phyloP scores from a whole-genome alignment of 345 rosid species.

The Psidium guajava region DNA sequence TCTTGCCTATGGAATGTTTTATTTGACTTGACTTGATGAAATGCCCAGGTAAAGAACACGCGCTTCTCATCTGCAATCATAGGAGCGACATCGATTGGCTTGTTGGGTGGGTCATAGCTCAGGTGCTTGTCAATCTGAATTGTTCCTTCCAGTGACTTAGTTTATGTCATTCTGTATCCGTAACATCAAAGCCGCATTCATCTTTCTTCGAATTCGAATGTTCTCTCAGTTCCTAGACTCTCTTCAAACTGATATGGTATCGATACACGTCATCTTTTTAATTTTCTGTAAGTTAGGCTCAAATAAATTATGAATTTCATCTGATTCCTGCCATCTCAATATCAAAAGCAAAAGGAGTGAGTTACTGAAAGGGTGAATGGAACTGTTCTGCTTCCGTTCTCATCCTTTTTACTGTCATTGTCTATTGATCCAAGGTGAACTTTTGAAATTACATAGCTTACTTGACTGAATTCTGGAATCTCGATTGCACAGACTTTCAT shows the following conservation, averaged over 20 bases:
- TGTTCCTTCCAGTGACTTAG: neutral
- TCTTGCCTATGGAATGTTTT: neutral
- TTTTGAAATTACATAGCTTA: neutral
- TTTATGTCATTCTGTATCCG: neutral
- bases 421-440: neutral
- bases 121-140: conserved; percentile 30
- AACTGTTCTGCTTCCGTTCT: neutral
- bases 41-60: conserved; percentile 76
- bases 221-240: neutral
- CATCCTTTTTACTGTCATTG: neutral
- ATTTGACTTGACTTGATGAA: neutral
- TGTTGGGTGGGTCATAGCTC: conserved; percentile 89
- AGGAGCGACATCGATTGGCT: conserved; percentile 95
- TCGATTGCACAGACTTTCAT: neutral
- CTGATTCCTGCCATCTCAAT: neutral
- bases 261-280: neutral
- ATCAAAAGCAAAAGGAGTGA: neutral
- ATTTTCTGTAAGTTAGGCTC: neutral
- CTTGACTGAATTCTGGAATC: neutral
- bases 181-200: neutral
- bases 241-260: neutral
- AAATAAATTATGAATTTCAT: neutral
- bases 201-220: neutral
- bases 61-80: conserved; percentile 75
- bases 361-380: neutral